A percentile compares a stretch with the other conserved stretches of the same genome.
Evolutionary conservation across 2,329 filamentous ascomycete species (phyloP).

Genomic region (Sarocladium strictum): DNA sequence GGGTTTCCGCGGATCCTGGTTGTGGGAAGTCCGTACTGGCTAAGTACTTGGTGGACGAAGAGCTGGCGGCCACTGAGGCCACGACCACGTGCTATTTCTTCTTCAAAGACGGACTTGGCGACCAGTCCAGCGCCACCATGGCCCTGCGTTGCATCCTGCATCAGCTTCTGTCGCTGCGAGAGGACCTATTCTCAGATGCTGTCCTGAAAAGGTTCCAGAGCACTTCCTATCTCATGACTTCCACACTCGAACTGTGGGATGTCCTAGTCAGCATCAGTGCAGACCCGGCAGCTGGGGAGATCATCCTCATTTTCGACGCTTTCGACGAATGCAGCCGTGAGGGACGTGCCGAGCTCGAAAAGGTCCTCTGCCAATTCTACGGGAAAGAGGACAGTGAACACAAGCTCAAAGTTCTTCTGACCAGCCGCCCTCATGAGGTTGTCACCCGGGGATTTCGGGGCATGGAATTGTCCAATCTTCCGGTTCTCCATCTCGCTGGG

Average conservation of each 20-base stretch:
- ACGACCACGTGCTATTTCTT: constrained; percentile 31
- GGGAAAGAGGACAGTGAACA: constrained; percentile 9
- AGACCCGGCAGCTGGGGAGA: constrained; percentile 14
- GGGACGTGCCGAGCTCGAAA: constrained; percentile 3
- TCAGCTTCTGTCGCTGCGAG: constrained; percentile 26
- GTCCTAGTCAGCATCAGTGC: constrained; percentile 17
- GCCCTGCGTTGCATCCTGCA: constrained; percentile 30
- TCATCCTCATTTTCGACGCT: constrained; percentile 33
- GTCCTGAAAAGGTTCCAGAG: constrained; percentile 17
- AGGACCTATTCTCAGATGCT: constrained; percentile 17
- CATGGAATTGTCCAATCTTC: not conserved
- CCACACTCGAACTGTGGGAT: constrained; percentile 26
- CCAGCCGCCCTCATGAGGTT: constrained; percentile 22
- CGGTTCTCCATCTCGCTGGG: constrained; percentile 16
- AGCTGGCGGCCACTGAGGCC: constrained; percentile 13
- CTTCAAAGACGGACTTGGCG: constrained; percentile 33
- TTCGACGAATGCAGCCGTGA: constrained; percentile 30
- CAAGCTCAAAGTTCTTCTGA: constrained; percentile 30
- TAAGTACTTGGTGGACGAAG: constrained; percentile 23
- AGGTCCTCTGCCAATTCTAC: constrained; percentile 21
- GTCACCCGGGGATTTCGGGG: constrained; percentile 17
- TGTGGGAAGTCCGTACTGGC: constrained; percentile 33
- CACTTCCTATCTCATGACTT: constrained; percentile 14
- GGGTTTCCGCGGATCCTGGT: constrained; percentile 31
- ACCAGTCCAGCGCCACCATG: constrained; percentile 22